Evolutionary conservation across 75 land plant genomes (phyloP), one percentile per base, ranked within the genome.

Genomic region (Sequoiadendron giganteum): DNA sequence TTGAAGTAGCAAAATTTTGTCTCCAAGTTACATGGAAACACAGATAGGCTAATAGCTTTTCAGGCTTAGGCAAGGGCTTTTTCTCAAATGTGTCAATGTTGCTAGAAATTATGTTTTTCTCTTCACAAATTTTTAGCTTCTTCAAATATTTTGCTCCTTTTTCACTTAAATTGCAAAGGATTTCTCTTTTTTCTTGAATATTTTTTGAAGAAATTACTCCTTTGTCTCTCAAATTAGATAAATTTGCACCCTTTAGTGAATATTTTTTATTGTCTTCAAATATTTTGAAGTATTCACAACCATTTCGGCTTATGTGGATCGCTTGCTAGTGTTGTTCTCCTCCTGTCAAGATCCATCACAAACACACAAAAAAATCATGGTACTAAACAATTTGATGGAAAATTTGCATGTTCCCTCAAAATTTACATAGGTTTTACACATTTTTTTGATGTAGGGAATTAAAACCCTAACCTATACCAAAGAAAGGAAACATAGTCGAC

Each of bases 1-100:
- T 89, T 89, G 83, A 88, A 89, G 81, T 89, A 89, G 52, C 89
- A 89, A 43, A 89, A 89, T 48, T 89, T 89, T 15, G 89, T n/a
- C n/a, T n/a, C n/a, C n/a, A n/a, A n/a, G n/a, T n/a, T n/a, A 40
- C 72, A 56, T 89, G 55, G 58, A 89, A 89, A 19, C 89, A 78
- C 2, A 89, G 89, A 82, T 89, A 89, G 19, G 89, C 39, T 3
- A 87, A 89, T 19, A 89, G 89, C 52, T 84, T 48, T 52, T 47
- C 42, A n/a, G 54, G 85, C 85, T 52, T 48, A 36, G 13, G 36
- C 13, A 38, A 55, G n/a, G 88, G 86, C 70, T 21, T 48, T 86
- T n/a, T 85, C 39, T 55, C 45, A 42, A 72, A 47, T 9, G 10
- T 85, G 30, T 86, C 49, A 8, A 16, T 34, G 43, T 40, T 79